phyloP scores from a whole-genome alignment of 768 basidiomycete genomes.

The Exsudoporus frostii region DNA sequence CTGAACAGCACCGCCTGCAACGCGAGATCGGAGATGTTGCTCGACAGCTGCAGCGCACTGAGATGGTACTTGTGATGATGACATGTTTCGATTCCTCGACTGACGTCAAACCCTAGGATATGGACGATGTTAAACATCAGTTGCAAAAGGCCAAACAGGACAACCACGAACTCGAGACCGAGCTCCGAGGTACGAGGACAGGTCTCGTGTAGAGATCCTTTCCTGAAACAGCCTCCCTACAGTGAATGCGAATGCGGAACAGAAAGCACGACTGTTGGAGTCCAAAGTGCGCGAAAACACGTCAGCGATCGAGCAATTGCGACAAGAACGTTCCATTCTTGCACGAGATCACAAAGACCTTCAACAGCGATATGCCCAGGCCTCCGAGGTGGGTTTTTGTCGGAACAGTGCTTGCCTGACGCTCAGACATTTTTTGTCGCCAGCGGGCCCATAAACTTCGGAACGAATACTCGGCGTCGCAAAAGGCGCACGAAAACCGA shows the following conservation, averaged over 20 bases:
- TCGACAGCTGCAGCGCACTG: conserved; percentile 64
- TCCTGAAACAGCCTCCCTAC: neutral
- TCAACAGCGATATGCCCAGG: conserved; percentile 62
- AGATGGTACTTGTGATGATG: conserved; percentile 47
- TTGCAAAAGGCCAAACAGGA: conserved; percentile 68
- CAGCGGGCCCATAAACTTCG: conserved; percentile 63
- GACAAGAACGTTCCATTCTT: conserved; percentile 73
- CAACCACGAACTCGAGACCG: conserved; percentile 68
- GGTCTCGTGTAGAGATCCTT: neutral
- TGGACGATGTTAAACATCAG: conserved; percentile 71
- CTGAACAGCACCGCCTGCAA: conserved; percentile 60
- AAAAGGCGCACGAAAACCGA: conserved; percentile 65
- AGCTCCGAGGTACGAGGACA: conserved; percentile 59
- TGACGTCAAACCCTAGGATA: conserved; percentile 51
- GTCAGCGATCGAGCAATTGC: conserved; percentile 67
- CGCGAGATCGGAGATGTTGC: conserved; percentile 65
- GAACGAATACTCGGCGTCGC: conserved; percentile 56
- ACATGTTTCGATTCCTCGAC: neutral
- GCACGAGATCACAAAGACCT: conserved; percentile 68
- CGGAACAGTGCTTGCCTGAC: neutral
- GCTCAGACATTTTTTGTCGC: neutral
- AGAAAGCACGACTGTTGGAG: conserved; percentile 69
- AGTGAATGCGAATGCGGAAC: conserved; percentile 69
- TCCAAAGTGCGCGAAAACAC: conserved; percentile 65
- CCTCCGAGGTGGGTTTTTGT: conserved; percentile 54